Percentiles rank a stretch among this genome's conserved stretches.
phyloP scores from a whole-genome alignment of 2,329 filamentous ascomycete genomes.

The Fusarium tuaranense region DNA sequence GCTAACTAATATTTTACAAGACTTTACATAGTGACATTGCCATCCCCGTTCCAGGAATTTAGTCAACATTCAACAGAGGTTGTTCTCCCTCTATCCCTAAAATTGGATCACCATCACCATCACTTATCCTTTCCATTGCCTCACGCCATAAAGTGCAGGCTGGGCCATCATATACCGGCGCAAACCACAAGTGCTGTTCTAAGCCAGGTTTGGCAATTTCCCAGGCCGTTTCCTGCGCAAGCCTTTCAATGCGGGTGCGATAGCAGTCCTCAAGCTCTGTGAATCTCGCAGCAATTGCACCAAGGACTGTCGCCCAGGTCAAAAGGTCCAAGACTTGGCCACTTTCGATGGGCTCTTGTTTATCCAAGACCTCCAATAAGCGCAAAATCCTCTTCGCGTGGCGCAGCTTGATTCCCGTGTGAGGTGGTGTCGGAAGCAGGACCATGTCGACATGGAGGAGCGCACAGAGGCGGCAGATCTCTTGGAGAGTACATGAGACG shows the following conservation, averaged over 20 bases:
- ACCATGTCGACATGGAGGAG: background rate
- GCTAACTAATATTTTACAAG: background rate
- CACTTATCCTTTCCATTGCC: background rate
- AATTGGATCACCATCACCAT: background rate
- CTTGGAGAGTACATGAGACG: too few species aligned
- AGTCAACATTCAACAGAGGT: background rate
- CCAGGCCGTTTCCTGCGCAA: background rate
- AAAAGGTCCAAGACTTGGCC: background rate
- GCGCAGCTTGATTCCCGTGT: background rate
- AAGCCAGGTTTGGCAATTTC: background rate
- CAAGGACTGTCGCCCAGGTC: background rate
- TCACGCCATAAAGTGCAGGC: background rate
- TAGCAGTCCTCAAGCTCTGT: background rate
- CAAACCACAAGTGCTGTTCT: background rate
- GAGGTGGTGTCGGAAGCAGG: background rate
- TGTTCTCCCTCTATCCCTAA: background rate
- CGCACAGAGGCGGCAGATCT: background rate
- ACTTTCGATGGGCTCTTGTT: background rate
- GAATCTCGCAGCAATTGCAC: background rate
- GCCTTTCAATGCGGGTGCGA: background rate
- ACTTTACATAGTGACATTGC: background rate
- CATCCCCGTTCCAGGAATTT: background rate
- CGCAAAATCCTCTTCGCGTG: background rate
- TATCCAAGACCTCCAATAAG: background rate
- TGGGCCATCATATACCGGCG: background rate